Conservation (phyloP, 2,329 filamentous ascomycete genomes). For the Colletotrichum chlorophyti region DNA sequence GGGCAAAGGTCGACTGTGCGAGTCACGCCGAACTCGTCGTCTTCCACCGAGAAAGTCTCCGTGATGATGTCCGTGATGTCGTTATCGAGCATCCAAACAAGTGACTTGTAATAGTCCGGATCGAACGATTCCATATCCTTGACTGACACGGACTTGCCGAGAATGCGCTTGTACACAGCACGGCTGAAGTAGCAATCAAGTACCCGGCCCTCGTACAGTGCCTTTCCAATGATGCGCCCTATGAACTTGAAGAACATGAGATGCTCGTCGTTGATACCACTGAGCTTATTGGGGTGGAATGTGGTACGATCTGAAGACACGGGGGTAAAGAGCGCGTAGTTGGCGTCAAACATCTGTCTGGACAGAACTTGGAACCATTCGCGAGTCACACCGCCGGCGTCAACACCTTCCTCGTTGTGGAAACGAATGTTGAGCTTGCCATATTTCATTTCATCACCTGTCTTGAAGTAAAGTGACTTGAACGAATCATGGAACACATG, state of each 20-base stretch:
- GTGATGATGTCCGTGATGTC: constrained; percentile 98
- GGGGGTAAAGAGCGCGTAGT: constrained; percentile 95
- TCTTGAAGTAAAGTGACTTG: constrained; percentile 97
- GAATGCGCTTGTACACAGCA: constrained; percentile 96
- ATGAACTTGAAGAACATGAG: constrained; percentile 99
- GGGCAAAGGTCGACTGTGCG: constrained; percentile 86
- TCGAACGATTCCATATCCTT: constrained; percentile 99
- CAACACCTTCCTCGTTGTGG: constrained; percentile 95
- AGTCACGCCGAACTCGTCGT: constrained; percentile 91
- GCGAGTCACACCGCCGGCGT: constrained; percentile 94
- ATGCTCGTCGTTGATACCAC: constrained; percentile 93
- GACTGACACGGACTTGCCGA: constrained; percentile 92
- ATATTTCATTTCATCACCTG: constrained; percentile 96
- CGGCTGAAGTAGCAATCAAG: constrained; percentile 99
- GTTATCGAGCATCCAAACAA: constrained; percentile 98
- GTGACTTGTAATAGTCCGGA: constrained; percentile 97
- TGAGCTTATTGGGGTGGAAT: constrained; percentile 97
- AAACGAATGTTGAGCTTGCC: constrained; percentile 98
- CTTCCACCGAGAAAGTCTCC: constrained; percentile 93
- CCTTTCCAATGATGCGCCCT: constrained; percentile 96
- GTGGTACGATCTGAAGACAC: constrained; percentile 97
- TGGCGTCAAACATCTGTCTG: constrained; percentile 98
- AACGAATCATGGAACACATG: constrained; percentile 98
- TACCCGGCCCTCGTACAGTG: constrained; percentile 92
- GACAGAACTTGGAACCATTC: constrained; percentile 99